Conservation (phyloP, 108 stramenopile genomes). For the Pseudonitzschia multistriata region DNA sequence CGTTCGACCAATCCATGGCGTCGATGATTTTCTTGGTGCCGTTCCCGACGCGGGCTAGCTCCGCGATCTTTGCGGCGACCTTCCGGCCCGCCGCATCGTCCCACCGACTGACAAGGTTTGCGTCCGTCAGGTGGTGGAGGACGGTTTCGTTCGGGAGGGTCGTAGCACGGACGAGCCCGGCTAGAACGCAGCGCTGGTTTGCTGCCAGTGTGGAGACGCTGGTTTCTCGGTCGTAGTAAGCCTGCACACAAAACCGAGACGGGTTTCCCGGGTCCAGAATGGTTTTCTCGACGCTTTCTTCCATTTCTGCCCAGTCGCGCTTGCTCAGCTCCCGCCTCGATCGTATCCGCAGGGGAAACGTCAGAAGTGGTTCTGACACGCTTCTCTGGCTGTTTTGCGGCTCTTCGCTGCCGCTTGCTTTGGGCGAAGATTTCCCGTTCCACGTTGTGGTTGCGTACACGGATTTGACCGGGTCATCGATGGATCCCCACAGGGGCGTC, state of each 20-base stretch:
- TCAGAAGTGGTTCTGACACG: slow-evolving; percentile 42
- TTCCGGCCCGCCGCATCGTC: slow-evolving; percentile 35
- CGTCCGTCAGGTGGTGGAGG: slow-evolving; percentile 64
- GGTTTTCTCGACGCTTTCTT: slow-evolving; percentile 59
- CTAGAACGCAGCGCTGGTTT: slow-evolving; percentile 66
- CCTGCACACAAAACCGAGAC: slow-evolving; percentile 56
- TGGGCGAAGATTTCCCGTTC: slow-evolving; percentile 34
- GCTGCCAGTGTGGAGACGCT: slow-evolving; percentile 66
- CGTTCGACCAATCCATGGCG: slow-evolving; percentile 77
- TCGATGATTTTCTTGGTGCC: slow-evolving; percentile 63
- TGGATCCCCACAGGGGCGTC: slow-evolving; percentile 69
- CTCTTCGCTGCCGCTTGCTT: neutral
- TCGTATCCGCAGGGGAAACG: slow-evolving; percentile 67
- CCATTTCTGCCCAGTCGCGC: slow-evolving; percentile 68
- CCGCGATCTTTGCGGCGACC: slow-evolving; percentile 40
- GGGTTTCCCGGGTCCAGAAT: slow-evolving; percentile 64
- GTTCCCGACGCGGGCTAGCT: slow-evolving; percentile 44
- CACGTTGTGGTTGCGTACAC: slow-evolving; percentile 64
- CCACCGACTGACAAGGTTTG: slow-evolving; percentile 45
- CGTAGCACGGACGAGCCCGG: slow-evolving; percentile 71
- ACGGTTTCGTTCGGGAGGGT: slow-evolving; percentile 63
- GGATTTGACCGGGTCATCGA: slow-evolving; percentile 61
- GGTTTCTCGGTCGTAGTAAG: slow-evolving; percentile 54
- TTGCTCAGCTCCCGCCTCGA: slow-evolving; percentile 46
- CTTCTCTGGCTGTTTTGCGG: neutral